Percentiles rank a stretch among this genome's conserved stretches.
phyloP scores from a whole-genome alignment of 1,139 yeast genomes.

The Nematodospora anomalae region DNA sequence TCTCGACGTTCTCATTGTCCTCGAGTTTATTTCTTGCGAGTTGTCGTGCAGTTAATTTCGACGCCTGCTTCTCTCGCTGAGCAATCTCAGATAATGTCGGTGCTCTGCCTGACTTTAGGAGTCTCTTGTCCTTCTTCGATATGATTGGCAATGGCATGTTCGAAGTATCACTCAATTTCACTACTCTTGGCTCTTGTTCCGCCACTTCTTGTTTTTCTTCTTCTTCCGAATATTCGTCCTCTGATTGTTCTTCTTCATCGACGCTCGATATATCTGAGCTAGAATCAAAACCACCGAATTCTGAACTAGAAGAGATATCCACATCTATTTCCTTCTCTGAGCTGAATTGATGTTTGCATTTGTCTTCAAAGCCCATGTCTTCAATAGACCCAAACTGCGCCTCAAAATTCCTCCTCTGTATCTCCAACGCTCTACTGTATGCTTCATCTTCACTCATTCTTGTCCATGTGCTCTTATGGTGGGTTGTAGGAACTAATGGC shows the following conservation, averaged over 20 bases:
- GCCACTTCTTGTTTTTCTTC: slow-evolving; percentile 20
- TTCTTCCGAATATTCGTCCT: slow-evolving; percentile 14
- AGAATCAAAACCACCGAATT: slow-evolving; percentile 20
- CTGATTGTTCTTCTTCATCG: slow-evolving; percentile 17
- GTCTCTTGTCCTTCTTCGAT: slow-evolving; percentile 32
- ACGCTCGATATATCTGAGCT: slow-evolving; percentile 17
- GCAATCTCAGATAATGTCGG: slow-evolving; percentile 40
- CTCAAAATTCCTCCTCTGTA: slow-evolving; percentile 63
- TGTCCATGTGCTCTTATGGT: background rate
- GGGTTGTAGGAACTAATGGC: background rate
- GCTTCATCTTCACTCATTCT: slow-evolving; percentile 38
- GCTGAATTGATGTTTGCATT: slow-evolving; percentile 35
- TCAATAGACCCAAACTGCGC: slow-evolving; percentile 68
- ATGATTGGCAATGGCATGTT: slow-evolving; percentile 12
- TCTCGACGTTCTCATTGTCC: slow-evolving; percentile 58
- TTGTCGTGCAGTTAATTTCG: slow-evolving; percentile 31
- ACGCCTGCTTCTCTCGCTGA: slow-evolving; percentile 22
- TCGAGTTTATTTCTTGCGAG: slow-evolving; percentile 29
- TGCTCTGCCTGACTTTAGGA: slow-evolving; percentile 42
- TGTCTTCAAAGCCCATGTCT: slow-evolving; percentile 59
- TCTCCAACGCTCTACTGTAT: slow-evolving; percentile 49
- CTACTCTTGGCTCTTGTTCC: slow-evolving; percentile 39
- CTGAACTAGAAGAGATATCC: slow-evolving; percentile 8
- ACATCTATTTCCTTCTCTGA: slow-evolving; percentile 12
- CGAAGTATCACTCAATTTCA: slow-evolving; percentile 30